Conservation (phyloP, 352 stramenopile genomes). For the Phytophthora chlamydospora region DNA sequence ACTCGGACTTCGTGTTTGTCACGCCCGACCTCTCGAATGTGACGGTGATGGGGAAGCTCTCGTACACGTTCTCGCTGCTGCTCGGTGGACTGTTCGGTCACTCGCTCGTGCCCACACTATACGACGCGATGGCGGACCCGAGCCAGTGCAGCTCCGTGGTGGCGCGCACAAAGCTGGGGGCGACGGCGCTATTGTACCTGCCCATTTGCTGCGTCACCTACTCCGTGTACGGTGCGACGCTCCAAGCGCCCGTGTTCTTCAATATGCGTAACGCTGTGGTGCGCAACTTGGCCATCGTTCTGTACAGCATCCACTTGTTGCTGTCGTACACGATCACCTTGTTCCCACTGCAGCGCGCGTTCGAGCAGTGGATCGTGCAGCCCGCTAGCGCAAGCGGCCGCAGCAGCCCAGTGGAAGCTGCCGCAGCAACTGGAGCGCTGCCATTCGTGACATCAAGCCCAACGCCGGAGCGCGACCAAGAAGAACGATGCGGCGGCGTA, state of each 20-base stretch:
- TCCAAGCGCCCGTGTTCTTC: constrained; percentile 82
- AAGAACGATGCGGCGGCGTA: constrained; percentile 29
- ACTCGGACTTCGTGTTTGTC: constrained; percentile 69
- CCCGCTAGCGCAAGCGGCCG: constrained; percentile 21
- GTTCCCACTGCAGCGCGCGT: constrained; percentile 68
- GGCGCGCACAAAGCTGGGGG: constrained; percentile 51
- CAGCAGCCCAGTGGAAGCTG: constrained; percentile 30
- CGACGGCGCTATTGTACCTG: constrained; percentile 65
- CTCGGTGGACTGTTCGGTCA: constrained; percentile 73
- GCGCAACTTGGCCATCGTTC: constrained; percentile 71
- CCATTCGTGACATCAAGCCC: constrained; percentile 30
- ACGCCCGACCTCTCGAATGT: constrained; percentile 65
- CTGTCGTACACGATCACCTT: constrained; percentile 75
- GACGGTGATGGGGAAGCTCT: constrained; percentile 62
- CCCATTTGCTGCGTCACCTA: constrained; percentile 81
- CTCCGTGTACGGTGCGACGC: constrained; percentile 75
- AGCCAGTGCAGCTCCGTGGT: constrained; percentile 60
- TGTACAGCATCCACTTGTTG: constrained; percentile 80
- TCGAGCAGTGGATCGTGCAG: constrained; percentile 61
- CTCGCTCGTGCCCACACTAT: constrained; percentile 76
- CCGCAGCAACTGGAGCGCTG: constrained; percentile 23
- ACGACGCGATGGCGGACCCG: constrained; percentile 73
- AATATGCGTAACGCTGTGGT: constrained; percentile 83
- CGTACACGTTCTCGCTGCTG: constrained; percentile 76
- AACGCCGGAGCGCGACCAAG: constrained; percentile 11